A percentile compares a stretch with the other conserved stretches of the same genome.
These are phyloP conservation scores for Colletotrichum gloeosporioides DNA, from an alignment of 2,329 filamentous ascomycete species.

Conservation along the genomic window DNA sequence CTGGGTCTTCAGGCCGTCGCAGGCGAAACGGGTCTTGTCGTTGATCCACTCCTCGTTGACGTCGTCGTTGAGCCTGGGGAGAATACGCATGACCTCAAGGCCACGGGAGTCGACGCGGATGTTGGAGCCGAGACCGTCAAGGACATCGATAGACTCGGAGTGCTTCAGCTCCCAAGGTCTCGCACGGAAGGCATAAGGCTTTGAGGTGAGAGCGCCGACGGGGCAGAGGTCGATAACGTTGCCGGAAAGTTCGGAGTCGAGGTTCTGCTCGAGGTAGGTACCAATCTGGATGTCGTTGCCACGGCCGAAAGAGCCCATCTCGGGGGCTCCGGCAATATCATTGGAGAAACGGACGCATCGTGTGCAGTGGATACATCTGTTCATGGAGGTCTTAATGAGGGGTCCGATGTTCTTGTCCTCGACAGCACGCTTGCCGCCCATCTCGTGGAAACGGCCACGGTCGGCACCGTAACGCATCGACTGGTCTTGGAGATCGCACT, in stretches of 20 bases:
- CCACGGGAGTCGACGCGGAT: slow-evolving; percentile 93
- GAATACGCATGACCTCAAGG: slow-evolving; percentile 92
- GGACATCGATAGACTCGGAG: slow-evolving; percentile 93
- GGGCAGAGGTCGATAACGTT: slow-evolving; percentile 99
- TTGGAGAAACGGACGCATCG: slow-evolving; percentile 98
- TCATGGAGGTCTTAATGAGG: slow-evolving; percentile 99
- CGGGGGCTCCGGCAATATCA: slow-evolving; percentile 93
- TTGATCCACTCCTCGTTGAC: slow-evolving; percentile 99
- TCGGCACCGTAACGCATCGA: slow-evolving; percentile 98
- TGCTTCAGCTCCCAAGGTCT: slow-evolving; percentile 97
- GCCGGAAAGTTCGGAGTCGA: slow-evolving; percentile 93
- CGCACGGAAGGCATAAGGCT: slow-evolving; percentile 96
- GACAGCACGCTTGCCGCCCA: slow-evolving; percentile 93
- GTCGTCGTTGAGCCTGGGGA: slow-evolving; percentile 94
- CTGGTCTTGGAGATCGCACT: slow-evolving; percentile 99
- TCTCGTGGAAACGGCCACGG: slow-evolving; percentile 94
- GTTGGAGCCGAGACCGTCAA: slow-evolving; percentile 91
- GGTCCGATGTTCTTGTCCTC: slow-evolving; percentile 99
- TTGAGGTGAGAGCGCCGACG: slow-evolving; percentile 93
- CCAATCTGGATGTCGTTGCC: slow-evolving; percentile 98
- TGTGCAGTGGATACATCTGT: slow-evolving; percentile 99
- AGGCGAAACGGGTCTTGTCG: slow-evolving; percentile 96
- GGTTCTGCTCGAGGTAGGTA: slow-evolving; percentile 92
- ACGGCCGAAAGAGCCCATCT: slow-evolving; percentile 92
- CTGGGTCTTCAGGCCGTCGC: slow-evolving; percentile 95